Base-by-base conservation (phyloP, 1,284 basidiomycete genomes). In the Afroboletus lepidellus region DNA sequence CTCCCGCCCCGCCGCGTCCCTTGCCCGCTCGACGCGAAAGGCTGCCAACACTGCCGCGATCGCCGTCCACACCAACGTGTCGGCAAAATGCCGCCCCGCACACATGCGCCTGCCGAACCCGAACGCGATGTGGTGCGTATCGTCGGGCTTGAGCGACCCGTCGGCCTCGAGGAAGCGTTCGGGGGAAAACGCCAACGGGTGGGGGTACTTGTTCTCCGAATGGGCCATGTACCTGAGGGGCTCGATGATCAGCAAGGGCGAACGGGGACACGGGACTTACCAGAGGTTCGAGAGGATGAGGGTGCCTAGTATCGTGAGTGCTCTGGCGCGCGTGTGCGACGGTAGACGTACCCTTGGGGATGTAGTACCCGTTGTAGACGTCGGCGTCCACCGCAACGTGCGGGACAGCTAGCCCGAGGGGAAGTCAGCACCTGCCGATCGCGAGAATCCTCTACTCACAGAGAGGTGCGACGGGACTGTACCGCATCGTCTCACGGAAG, bases 101-200 rank as follows among this genome's bases (percentile, higher is more conserved):
- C 60, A 64, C 13, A 60, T 60, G 2, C 59, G 53, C 20, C 51
- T 41, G 12, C 60, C 62, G 38, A 64, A 62, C 5, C 62, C 64
- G 38, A 41, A 63, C 2, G 41, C 24, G 18, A 66, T 55, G 21
- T 60, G 37, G 13, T 56, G 45, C 6, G 32, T 52, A 38, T 61
- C 55, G 33, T 64, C 54, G 0, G 51, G 47, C 21, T 46, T 59
- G 33, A 65, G 50, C 2, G 51, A 53, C 11, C 61, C 57, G 27
- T 60, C 57, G 11, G 48, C 50, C 15, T 56, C 27, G 11, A 64
- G 46, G 41, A 66, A 63, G 1, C 62, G 54, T 20, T 57, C 57
- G 8, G 55, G 62, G 15, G 42, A 7, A 36, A 63, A 59, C 6
- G 52, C 54, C 11, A 45, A 41, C 2, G 61, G 39, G 7, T 46